These are phyloP conservation scores for Eleusine indica DNA, from an alignment of 176 grass and related monocot genomes.

Conservation along the genomic window DNA sequence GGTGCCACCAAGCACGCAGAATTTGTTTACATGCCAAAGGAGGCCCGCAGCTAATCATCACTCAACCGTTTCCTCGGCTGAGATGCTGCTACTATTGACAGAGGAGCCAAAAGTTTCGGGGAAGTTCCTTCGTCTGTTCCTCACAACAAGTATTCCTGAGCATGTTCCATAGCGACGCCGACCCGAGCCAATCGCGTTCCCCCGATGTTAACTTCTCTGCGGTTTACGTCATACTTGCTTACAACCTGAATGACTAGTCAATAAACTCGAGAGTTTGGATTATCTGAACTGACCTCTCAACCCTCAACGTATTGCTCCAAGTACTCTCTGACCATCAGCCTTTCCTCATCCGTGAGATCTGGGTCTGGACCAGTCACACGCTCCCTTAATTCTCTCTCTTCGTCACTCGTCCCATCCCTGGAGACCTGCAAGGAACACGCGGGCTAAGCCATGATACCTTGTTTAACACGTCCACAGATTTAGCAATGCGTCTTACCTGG, in stretches of 20 bases:
- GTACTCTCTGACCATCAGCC: slow-evolving; percentile 76
- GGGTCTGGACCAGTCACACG: slow-evolving; percentile 60
- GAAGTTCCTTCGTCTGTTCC: neutral
- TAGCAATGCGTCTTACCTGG: slow-evolving; percentile 51
- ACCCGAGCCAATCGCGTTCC: neutral
- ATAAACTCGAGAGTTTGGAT: neutral
- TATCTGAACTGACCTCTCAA: slow-evolving; percentile 32
- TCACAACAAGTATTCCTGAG: neutral
- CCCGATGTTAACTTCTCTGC: neutral
- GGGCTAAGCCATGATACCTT: neutral
- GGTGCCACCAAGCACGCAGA: neutral
- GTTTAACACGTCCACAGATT: neutral
- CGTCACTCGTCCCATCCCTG: slow-evolving; percentile 44
- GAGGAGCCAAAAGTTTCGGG: neutral
- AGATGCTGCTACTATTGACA: slow-evolving; percentile 16
- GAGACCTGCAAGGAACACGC: slow-evolving; percentile 48
- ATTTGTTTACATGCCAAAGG: neutral
- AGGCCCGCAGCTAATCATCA: neutral
- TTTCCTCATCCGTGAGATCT: slow-evolving; percentile 66
- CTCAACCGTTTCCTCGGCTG: slow-evolving; percentile 26
- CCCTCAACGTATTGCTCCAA: slow-evolving; percentile 52
- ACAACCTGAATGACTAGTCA: neutral
- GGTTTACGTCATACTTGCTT: neutral
- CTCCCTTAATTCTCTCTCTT: slow-evolving; percentile 55
- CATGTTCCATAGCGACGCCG: neutral